Evolutionary conservation across 73 alveolate species (phyloP).

Genomic region (Tetrahymena thermophila): DNA sequence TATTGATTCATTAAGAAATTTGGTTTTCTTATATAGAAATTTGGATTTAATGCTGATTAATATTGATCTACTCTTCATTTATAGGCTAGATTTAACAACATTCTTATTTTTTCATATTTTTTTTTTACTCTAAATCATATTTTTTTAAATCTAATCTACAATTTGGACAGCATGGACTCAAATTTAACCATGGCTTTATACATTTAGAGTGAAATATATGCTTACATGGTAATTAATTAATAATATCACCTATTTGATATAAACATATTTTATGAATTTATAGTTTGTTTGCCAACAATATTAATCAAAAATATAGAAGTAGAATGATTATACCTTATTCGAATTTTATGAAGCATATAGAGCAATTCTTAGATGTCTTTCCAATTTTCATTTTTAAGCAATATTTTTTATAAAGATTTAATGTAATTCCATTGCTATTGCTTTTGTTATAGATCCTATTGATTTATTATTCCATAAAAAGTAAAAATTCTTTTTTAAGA

Average conservation of each 20-base stretch:
- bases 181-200: conserved; percentile 16
- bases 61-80: neutral
- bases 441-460: neutral
- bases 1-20: neutral
- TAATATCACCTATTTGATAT: neutral
- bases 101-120: neutral
- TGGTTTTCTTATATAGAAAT: neutral
- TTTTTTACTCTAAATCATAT: neutral
- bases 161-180: conserved; percentile 31
- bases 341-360: conserved; percentile 17
- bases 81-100: neutral
- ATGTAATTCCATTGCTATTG: neutral
- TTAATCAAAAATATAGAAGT: neutral
- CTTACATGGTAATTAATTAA: conserved; percentile 10
- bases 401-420: neutral
- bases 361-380: conserved; percentile 6
- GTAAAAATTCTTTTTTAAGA: neutral
- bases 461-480: neutral
- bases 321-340: conserved; percentile 1
- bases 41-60: neutral
- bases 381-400: conserved; percentile 20
- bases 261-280: neutral
- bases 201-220: conserved; percentile 17
- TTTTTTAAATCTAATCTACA: conserved; percentile 15
- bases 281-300: too few relatives aligned